Base-by-base conservation (phyloP, 2,329 filamentous ascomycete genomes). In the Aspergillus phoenicis region DNA sequence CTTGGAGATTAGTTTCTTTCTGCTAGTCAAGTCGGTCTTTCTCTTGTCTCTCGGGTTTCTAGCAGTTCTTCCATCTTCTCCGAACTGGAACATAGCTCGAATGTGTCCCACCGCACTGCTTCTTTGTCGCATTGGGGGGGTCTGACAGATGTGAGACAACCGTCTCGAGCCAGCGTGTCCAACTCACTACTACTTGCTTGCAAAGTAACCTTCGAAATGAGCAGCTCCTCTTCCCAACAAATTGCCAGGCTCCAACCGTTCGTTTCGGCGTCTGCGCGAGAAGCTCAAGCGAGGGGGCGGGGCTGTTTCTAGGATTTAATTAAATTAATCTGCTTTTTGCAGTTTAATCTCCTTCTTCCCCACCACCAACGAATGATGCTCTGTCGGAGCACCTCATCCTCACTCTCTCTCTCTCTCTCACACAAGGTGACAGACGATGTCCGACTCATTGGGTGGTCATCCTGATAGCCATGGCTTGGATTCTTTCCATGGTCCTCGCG, bases 331-430 rank as follows among this genome's bases (percentile, higher is more conserved):
- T 47, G 39, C 39, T 43, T 22, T 45, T 47, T 45, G 43, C 53
- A 56, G 53, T 47, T 41, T 47, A 43, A 47, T 56, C 53, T 56
- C 53, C 53, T 56, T 47, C 20, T 38, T 41, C 53, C 53, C 53
- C 53, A 56, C 53, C 53, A 56, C 20, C 53, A 15, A 56, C 53
- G 26, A 45, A 56, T 47, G 26, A 51, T 51, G 26, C 47, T 15
- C 13, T 17, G 13, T 22, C 22, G 24, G 45, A 28, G 39, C 17
- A 43, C 39, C 33, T 36, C 33, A 36, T 15, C 11, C 33, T 36
- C 33, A 4, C 30, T 13, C 11, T 15, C 33, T 20, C 26, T 1
- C 26, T 26, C 26, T 2, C 11, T 2, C 28, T 13, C 30, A 36
- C 11, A 36, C 33, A 11, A 13, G 4, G 10, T 36, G 33, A 36